These are phyloP conservation scores for Penicillium sp. DNA, from an alignment of 2,329 filamentous ascomycete genomes.

Conservation along the genomic window DNA sequence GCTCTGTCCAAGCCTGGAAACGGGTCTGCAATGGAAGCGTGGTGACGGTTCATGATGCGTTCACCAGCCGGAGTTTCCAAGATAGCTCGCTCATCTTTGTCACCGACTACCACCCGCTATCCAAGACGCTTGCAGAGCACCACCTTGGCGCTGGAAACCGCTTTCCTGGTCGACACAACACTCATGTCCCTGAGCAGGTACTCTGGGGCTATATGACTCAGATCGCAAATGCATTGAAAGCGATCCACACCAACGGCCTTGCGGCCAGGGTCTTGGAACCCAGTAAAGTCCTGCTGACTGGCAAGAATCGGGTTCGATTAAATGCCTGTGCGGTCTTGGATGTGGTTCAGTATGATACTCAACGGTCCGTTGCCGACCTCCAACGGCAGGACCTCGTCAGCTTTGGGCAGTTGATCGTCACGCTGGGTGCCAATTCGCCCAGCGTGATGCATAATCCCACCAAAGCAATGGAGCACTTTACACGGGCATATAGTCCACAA, in stretches of 20 bases:
- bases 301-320: constrained; percentile 81
- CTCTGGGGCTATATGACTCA: constrained; percentile 92
- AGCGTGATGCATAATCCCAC: constrained; percentile 58
- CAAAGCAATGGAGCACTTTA: constrained; percentile 68
- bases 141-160: constrained; percentile 48
- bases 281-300: constrained; percentile 83
- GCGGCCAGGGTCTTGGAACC: constrained; percentile 81
- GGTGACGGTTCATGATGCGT: constrained; percentile 83
- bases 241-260: constrained; percentile 73
- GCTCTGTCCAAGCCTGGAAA: constrained; percentile 83
- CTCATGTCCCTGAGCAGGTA: constrained; percentile 61
- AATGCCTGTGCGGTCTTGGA: constrained; percentile 86
- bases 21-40: constrained; percentile 73
- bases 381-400: constrained; percentile 83
- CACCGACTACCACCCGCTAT: constrained; percentile 85
- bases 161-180: constrained; percentile 42
- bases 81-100: constrained; percentile 93
- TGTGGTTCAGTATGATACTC: constrained; percentile 73
- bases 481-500: constrained; percentile 68
- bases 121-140: constrained; percentile 81
- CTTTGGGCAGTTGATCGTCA: constrained; percentile 78
- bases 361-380: constrained; percentile 63
- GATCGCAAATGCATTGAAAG: constrained; percentile 77
- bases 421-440: constrained; percentile 64
- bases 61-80: constrained; percentile 86